Evolutionary conservation across 306 rosid genomes (phyloP), one percentile per base, ranked within the genome.

Genomic region (Lupinus albus): DNA sequence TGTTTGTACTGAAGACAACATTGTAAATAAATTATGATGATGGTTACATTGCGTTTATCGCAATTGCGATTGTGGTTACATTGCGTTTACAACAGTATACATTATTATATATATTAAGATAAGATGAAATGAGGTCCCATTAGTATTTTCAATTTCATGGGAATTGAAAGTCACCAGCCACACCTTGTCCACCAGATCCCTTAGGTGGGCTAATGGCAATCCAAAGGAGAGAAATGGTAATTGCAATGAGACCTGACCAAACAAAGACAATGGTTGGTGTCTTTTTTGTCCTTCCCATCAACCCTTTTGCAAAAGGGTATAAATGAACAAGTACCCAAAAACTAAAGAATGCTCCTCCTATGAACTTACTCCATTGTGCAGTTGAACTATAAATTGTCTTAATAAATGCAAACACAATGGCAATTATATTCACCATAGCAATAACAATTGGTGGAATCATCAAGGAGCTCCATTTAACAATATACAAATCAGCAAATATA

Each of bases 211-310:
- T 80, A 70, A 83, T 36, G 8, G 84, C 51, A 35, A 80, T 14
- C 82, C 82, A 77, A 13, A 83, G 74, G 25, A 83, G 55, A 21
- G 87, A 83, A 7, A 83, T 61, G 0, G 80, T 83, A 48, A 83
- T 83, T 10, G 87, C 84, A 50, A 83, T 76, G 39, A 83, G 84
- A 70, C 87, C 87, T 4, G 87, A 48, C 87, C 87, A 83, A 8
- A 83, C 87, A 74, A 41, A 80, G 0, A 83, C 87, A 35, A 83
- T 80, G 8, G 87, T 83, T 0, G 87, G 84, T 2, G 82, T 74
- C 71, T 80, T 83, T 16, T 82, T 71, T 80, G 84, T 70, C 64
- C 80, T 83, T 6, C 87, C 87, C 84, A 80, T 83, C 67, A 83
- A 74, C 6, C 87, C 87, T 70, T 83, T 83, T 1, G 84, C 87